Evolutionary conservation across 2,329 filamentous ascomycete genomes (phyloP), one percentile per base, ranked within the genome.

Genomic region (Trichoderma gracile): DNA sequence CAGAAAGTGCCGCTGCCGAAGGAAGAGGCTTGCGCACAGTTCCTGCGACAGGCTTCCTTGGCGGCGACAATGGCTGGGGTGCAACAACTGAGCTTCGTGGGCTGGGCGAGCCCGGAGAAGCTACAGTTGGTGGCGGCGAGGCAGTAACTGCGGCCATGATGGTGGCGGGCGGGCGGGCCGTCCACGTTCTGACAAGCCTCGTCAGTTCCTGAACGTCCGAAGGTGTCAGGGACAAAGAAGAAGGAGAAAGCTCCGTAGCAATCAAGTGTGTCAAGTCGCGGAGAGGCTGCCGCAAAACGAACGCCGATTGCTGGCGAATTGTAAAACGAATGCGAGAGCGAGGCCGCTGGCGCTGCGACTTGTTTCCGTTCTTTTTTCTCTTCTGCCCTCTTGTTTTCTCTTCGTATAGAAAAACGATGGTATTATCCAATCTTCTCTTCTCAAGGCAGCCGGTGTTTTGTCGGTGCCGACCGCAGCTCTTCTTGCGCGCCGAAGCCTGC

Each of bases 141-240:
- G 75, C 69, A 66, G 70, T 72, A 66, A 75, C 72, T 63, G 76
- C 73, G 65, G 74, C 74, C 76, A 77, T 77, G 66, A 59, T 74
- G 65, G 55, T 65, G 50, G 54, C 38, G 40, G 57, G 46, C 38
- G 40, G 57, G 46, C 21, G 50, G 40, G 53, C 50, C 64, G 50
- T 56, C 12, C 40, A 53, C 57, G 61, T 53, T 38, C 3, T 50
- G 50, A 55, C 17, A 33, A 63, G 47, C 27, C 30, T 63, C 55
- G 66, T 65, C 19, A 52, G 52, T 23, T 52, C 38, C 50, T 61
- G 43, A 9, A 23, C 49, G 49, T 42, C 33, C 9, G 19, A 19
- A 5, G 23, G 5, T 15, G 63, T 33, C 55, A 27, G 49, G 49
- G 21, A n/a, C 14, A 40, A 40, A 19, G n/a, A 14, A 8, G 23